These are phyloP conservation scores for Taxawa tesnikishii DNA, from an alignment of 2,329 filamentous ascomycete genomes.

Conservation along the genomic window DNA sequence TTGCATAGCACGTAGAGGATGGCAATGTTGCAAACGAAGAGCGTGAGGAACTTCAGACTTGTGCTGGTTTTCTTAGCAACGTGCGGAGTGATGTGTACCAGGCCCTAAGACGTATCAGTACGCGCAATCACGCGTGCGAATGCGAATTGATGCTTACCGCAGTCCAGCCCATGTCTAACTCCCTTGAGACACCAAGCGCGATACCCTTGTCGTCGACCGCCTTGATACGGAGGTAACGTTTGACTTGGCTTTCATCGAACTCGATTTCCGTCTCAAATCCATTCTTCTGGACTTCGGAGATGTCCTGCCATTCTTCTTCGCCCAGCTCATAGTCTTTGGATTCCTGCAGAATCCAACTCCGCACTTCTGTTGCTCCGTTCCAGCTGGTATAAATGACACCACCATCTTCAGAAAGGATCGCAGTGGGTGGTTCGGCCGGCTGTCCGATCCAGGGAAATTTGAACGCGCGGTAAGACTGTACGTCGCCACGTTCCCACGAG, in stretches of 20 bases:
- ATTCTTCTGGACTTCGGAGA: constrained; percentile 7
- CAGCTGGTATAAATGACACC: constrained; percentile 12
- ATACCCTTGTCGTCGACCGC: constrained; percentile 5
- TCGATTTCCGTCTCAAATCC: constrained; percentile 13
- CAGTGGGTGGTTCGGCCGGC: constrained; percentile 8
- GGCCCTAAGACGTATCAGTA: not conserved
- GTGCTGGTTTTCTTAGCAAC: not conserved
- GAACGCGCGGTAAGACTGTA: constrained; percentile 16
- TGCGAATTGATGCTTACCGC: not conserved
- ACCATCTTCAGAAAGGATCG: constrained; percentile 7
- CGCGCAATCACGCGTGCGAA: not conserved
- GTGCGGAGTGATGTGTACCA: constrained; percentile 2
- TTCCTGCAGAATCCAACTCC: constrained; percentile 11
- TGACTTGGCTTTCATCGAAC: constrained; percentile 3
- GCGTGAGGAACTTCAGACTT: constrained; percentile 11
- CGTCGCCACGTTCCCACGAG: constrained; percentile 15
- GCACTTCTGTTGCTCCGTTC: constrained; percentile 17
- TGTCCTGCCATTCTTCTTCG: constrained; percentile 10
- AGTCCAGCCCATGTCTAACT: constrained; percentile 7
- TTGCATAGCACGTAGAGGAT: constrained; percentile 14
- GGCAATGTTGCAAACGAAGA: constrained; percentile 9
- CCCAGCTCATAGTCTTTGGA: constrained; percentile 1
- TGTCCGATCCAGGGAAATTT: constrained; percentile 14
- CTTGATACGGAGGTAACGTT: constrained; percentile 5
- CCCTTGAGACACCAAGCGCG: constrained; percentile 4